Conservation (phyloP, 139 green algal genomes). For the Raphidocelis subcapitata region DNA sequence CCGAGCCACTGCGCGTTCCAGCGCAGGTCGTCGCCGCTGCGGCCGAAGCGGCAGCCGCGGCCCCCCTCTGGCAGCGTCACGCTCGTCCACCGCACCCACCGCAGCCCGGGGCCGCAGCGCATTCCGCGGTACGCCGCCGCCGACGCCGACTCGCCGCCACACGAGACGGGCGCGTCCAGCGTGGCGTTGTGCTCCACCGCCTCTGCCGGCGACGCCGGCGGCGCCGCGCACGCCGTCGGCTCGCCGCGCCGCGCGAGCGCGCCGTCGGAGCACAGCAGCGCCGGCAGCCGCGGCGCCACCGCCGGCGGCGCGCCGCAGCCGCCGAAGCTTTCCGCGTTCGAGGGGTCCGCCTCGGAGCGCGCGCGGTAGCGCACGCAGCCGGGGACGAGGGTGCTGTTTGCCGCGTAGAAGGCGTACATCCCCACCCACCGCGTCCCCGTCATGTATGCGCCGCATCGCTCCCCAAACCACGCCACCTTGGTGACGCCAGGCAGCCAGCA, state of each 20-base stretch:
- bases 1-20: conserved; percentile 19
- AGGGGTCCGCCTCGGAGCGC: not conserved
- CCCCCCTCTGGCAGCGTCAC: conserved; percentile 4
- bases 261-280: not conserved
- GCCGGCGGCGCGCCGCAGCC: conserved; percentile 10
- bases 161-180: not conserved
- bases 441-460: conserved; percentile 16
- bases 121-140: not conserved
- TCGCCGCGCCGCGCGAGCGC: not conserved
- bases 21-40: not conserved
- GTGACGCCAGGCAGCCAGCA: conserved; percentile 5
- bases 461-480: conserved; percentile 22
- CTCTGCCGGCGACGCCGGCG: not conserved
- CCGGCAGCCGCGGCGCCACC: not conserved
- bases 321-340: conserved; percentile 5
- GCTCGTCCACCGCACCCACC: conserved; percentile 17
- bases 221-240: not conserved
- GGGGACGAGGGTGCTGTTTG: conserved; percentile 9
- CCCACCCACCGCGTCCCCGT: conserved; percentile 17
- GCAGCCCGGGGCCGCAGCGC: conserved; percentile 15
- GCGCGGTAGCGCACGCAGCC: conserved; percentile 17
- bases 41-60: conserved; percentile 1
- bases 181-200: not conserved
- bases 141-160: not conserved
- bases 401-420: conserved; percentile 15